Conservation (phyloP, 1,284 basidiomycete genomes). For the Fomitopsis schrenkii region DNA sequence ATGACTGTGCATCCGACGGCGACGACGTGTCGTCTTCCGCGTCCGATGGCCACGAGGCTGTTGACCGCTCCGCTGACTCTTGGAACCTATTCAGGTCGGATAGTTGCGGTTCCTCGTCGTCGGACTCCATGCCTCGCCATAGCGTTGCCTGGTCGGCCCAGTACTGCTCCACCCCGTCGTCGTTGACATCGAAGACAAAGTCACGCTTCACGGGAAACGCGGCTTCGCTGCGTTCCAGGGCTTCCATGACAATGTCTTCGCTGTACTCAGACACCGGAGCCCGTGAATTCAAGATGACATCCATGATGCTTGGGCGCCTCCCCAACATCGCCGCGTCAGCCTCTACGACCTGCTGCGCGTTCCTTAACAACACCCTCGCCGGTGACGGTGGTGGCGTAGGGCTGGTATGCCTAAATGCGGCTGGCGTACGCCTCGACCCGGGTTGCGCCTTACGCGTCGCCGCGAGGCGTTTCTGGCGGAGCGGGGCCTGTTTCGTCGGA, state of each 20-base stretch:
- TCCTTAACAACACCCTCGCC: slow-evolving; percentile 17
- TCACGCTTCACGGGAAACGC: slow-evolving; percentile 17
- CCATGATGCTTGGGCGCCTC: slow-evolving; percentile 23
- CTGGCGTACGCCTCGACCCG: slow-evolving; percentile 8
- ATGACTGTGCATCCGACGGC: slow-evolving; percentile 8
- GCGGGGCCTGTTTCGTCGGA: neutral
- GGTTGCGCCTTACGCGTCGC: slow-evolving; percentile 6
- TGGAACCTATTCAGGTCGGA: slow-evolving; percentile 28
- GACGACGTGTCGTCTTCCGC: slow-evolving; percentile 3
- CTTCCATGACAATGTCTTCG: slow-evolving; percentile 24
- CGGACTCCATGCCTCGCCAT: slow-evolving; percentile 17
- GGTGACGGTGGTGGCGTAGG: slow-evolving; percentile 16
- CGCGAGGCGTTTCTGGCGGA: slow-evolving; percentile 6
- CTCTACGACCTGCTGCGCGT: slow-evolving; percentile 16
- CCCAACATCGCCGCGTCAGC: slow-evolving; percentile 14
- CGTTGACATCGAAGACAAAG: slow-evolving; percentile 24
- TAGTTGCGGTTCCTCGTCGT: slow-evolving; percentile 17
- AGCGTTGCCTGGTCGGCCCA: slow-evolving; percentile 35
- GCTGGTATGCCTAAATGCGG: slow-evolving; percentile 6
- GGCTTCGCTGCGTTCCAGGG: slow-evolving; percentile 22
- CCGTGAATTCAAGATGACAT: slow-evolving; percentile 23
- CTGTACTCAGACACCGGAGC: slow-evolving; percentile 17
- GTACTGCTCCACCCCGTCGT: slow-evolving; percentile 32
- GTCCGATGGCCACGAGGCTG: slow-evolving; percentile 30
- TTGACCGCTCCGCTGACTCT: slow-evolving; percentile 45